Evolutionary conservation across 139 green algal species (phyloP), one percentile per base, ranked within the genome.

Genomic region (Auxenochlorella pyrenoidosa): DNA sequence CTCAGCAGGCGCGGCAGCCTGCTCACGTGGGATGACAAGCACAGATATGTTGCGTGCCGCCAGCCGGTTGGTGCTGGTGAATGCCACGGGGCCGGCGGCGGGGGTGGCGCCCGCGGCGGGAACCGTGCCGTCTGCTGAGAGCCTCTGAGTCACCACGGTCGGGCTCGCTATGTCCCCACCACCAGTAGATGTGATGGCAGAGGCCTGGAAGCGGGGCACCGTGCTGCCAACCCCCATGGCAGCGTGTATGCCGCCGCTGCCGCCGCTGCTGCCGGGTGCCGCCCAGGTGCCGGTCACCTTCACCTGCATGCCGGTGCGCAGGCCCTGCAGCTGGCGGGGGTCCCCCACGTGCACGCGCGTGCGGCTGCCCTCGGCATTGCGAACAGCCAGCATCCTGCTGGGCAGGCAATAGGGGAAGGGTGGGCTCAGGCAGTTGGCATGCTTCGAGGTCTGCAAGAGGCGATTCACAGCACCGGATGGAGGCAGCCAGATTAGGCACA

Each of bases 1-100:
- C n/a, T n/a, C n/a, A n/a, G n/a, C n/a, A n/a, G n/a, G n/a, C n/a
- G n/a, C n/a, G 19, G 1, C 22, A 34, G 22, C 54, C 54, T 24
- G 32, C 73, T 44, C 41, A 79, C 73, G 47, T 34, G 75, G 75
- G 44, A 82, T 82, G 75, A 82, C 47, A 1, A 82, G 75, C 30
- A 63, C 44, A 10, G 44, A 41, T 2, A 82, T 47, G 30, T 82
- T 47, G 30, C 19, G 43, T 24, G 60, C 44, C 12, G 47, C 47
- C 28, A 63, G 75, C 30, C 10, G 36, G 44, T 82, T 82, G 75
- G 30, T 82, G 75, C 43, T 66, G 30, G 38, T n/a, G 26, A 41
- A 18, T 0, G 24, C 30, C 16, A 18, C 30, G 32, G 16, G 38
- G 32, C 44, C 73, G 40, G 73, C 73, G 22, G 43, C 40, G 40